Evolutionary conservation across 352 stramenopile species (phyloP), one percentile per base, ranked within the genome.

Genomic region (Phytophthora pluvialis): DNA sequence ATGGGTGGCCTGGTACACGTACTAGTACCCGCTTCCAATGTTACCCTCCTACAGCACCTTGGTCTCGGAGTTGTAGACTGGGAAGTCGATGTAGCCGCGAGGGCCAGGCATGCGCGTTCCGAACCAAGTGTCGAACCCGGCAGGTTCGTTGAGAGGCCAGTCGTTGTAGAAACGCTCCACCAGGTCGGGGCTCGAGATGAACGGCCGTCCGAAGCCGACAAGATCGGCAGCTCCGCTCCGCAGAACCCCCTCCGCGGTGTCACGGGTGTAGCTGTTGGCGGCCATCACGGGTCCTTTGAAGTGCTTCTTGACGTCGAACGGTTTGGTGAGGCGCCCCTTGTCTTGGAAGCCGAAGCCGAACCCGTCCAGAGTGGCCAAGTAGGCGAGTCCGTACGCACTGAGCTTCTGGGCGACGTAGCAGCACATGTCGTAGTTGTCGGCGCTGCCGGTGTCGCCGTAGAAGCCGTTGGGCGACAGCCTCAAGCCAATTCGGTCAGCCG

Each of bases 401-500:
- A 87, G 59, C 31, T 71, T 44, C 6, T 70, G 48, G 26, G 64
- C 62, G 0, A 72, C 52, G 49, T 79, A 81, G 42, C 60, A 76
- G 44, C 75, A 84, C 60, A 83, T 70, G 13, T 81, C 65, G 26
- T 64, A 56, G 62, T 82, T 81, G 63, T 88, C 79, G 4, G 48
- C 43, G 29, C 64, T 74, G 12, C 61, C 64, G 16, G 73, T 75
- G 44, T 71, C 65, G 8, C 75, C 54, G 45, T 66, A 74, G 16
- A 60, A 60, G 4, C 60, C 55, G 18, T 73, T 75, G 8, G 72
- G 69, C 1, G 64, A 80, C 28, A 80, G 48, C 54, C 69, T 54
- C 40, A 77, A 31, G 16, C 45, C 77, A 5, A 81, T 67, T 12
- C 64, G 60, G 12, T 68, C 56, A 0, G 50, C 49, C 32, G 61